Base-by-base conservation (phyloP, 306 rosid species). In the Prunus davidiana region DNA sequence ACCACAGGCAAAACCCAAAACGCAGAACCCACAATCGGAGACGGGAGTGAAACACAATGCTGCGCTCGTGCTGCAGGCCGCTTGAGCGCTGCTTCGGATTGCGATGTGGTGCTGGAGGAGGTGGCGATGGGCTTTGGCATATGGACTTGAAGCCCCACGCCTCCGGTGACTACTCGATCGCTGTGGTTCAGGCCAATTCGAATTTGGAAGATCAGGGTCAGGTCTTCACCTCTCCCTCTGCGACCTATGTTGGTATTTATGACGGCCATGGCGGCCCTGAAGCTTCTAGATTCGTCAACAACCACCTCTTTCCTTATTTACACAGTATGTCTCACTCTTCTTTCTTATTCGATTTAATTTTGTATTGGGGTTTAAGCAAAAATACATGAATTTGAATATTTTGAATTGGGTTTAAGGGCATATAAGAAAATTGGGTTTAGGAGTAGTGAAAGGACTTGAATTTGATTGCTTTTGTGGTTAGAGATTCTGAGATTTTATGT, bases 241-340 rank as follows among this genome's bases (percentile, higher is more conserved):
- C 93, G 55, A 90, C 97, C 18, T 95, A 85, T 60, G 83, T 95
- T 58, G 99, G 99, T 19, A 97, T 95, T 24, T 95, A 86, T 28
- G 99, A 95, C 71, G 99, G 99, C 63, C 99, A 95, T 45, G 99
- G 99, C 46, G 99, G 99, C 1, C 97, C 98, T 2, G 93, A 95
- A 84, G 99, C 99, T 84, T 90, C 99, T 63, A 78, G 96, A 81
- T 95, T 95, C 77, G 90, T 92, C 73, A 92, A 92, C 77, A 88
- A 80, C 25, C 95, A 84, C 67, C 87, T 95, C 19, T 88, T 95
- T 74, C 88, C 96, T 43, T 85, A 75, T 78, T 78, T 95, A 50
- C 92, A 88, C 22, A 86, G 99, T 95, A 84, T n/a, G 80, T 51
- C 38, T 51, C 52, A n/a, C 5, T 3, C 43, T 28, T 2, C 2